Evolutionary conservation across 805 yeast genomes (phyloP), one percentile per base, ranked within the genome.

Genomic region (Huiozyma naganishii): DNA sequence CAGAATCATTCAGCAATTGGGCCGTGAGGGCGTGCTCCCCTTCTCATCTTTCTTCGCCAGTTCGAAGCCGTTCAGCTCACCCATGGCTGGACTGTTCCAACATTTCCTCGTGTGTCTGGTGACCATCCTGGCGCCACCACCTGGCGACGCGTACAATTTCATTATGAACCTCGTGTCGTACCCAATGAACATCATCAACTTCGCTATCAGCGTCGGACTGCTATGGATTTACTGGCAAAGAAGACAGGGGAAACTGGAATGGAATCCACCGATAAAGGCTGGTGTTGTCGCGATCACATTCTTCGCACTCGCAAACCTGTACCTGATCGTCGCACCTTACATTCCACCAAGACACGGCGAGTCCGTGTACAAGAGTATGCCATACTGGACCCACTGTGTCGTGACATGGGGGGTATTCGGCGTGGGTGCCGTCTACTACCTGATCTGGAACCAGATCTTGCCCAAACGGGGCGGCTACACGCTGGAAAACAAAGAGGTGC

Each of bases 81-180:
- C 94, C 36, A 64, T 76, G 49, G 74, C 77, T 37, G 92, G 90
- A 41, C 67, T 85, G 43, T 69, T 79, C 52, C 81, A 82, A 60
- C 92, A 85, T 58, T 84, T 85, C 76, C 60, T 80, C 38, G 80
- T 84, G 12, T 83, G 88, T 66, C 64, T 81, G 36, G 69, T 85
- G 43, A 78, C 87, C 41, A 77, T 85, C 47, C 56, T 83, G 37
- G 90, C 90, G 4, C 84, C 85, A 36, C 90, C 92, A 12, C 83
- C 89, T 23, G 92, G 90, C 44, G 92, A 84, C 57, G 94, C 92
- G 39, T 85, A 83, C 66, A 81, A 83, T 62, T 81, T 85, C 59
- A 76, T 85, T 51, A 60, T 82, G 61, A 84, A 85, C 64, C 70
- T 85, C 67, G 80, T 83, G 52, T 78, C 90, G 1, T 85, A 85